Evolutionary conservation across 441 rosid genomes (phyloP), one percentile per base, ranked within the genome.

Genomic region (Capsella rubella): DNA sequence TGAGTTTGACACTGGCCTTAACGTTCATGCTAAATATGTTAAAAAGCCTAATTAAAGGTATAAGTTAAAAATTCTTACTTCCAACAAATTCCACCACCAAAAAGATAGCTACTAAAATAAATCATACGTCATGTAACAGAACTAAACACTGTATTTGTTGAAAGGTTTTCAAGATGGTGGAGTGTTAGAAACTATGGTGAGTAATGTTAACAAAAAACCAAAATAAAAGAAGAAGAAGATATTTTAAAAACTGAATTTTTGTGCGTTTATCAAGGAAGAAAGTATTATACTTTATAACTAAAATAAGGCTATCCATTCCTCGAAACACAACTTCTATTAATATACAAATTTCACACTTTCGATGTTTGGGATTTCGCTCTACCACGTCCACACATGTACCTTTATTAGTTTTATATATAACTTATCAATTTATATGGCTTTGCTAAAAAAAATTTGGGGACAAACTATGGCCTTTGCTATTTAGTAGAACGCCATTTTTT

Each of bases 291-390:
- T 31, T 29, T 61, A 32, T 10, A 60, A 60, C 11, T 67, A 69
- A 69, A 53, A 46, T 62, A 69, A 70, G 72, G 51, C 13, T 57
- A 77, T 77, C 76, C 67, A 42, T 40, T 71, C 68, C 69, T 77
- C 76, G 80, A 71, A 77, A 64, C 29, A 55, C 51, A 57, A 31
- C 80, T 25, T 63, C 66, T 14, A 9, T 55, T 46, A 68, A 53
- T 29, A 52, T 35, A 43, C n/a, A 63, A 57, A 64, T 15, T 56
- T 60, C 54, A 64, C 61, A 64, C 40, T 76, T 49, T 71, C 72
- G 62, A 76, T 76, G 76, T 64, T 64, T 71, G 42, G 71, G 46
- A 35, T 58, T 77, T 71, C 67, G 80, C 25, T 71, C 42, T 42
- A 32, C 67, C 53, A 71, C 72, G 66, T 69, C 74, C 74, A 64